Evolutionary conservation across 495 filamentous ascomycete genomes (phyloP).

Genomic region (Hyaloscypha finlandica): DNA sequence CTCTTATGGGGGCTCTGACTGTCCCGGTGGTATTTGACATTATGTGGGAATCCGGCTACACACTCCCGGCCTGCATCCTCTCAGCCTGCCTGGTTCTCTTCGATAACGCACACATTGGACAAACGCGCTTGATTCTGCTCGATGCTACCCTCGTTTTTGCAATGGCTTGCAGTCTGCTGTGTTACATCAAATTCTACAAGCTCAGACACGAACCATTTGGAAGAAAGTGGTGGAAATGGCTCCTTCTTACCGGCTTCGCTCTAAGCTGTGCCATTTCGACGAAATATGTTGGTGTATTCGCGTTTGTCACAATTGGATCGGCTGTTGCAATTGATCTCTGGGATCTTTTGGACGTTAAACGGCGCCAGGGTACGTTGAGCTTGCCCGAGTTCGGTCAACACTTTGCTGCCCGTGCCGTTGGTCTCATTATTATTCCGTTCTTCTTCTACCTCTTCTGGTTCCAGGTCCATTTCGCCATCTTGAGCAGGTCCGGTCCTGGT

Average conservation of each 20-base stretch:
- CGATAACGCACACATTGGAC: conserved; percentile 97
- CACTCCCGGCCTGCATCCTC: conserved; percentile 85
- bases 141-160: conserved; percentile 92
- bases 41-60: conserved; percentile 99
- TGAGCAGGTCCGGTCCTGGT: conserved; percentile 86
- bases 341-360: conserved; percentile 88
- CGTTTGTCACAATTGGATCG: conserved; percentile 94
- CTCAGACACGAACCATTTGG: conserved; percentile 84
- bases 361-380: conserved; percentile 72
- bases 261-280: conserved; percentile 97
- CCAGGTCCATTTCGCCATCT: conserved; percentile 95
- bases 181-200: conserved; percentile 98
- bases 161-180: conserved; percentile 91
- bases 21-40: conserved; percentile 94
- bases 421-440: conserved; percentile 87
- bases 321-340: conserved; percentile 93
- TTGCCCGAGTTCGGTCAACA: conserved; percentile 85
- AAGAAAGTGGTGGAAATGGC: conserved; percentile 99
- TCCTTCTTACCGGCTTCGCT: conserved; percentile 89
- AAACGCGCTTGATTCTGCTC: conserved; percentile 92
- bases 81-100: conserved; percentile 87
- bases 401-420: conserved; percentile 80
- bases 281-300: conserved; percentile 96
- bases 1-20: conserved; percentile 85
- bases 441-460: conserved; percentile 99